Percentiles rank a stretch among this genome's conserved stretches.
These are phyloP conservation scores for Ceratocystis variospora DNA, from an alignment of 2,329 filamentous ascomycete genomes.

Conservation along the genomic window DNA sequence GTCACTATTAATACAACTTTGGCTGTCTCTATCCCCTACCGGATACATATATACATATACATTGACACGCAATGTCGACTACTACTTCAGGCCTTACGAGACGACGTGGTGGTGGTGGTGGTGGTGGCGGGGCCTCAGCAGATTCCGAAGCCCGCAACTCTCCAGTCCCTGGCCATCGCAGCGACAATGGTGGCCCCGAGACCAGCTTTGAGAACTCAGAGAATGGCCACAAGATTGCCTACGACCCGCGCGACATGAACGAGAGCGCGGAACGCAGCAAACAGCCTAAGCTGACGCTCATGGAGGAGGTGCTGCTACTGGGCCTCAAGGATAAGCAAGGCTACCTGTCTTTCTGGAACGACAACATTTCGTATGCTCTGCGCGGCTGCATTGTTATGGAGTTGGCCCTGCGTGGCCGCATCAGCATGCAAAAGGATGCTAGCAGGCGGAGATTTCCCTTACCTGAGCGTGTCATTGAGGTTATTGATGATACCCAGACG, in stretches of 20 bases:
- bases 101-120: slow-evolving; percentile 54
- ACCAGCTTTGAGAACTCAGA: slow-evolving; percentile 85
- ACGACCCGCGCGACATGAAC: slow-evolving; percentile 91
- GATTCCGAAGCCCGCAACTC: slow-evolving; percentile 31
- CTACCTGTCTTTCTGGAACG: slow-evolving; percentile 99
- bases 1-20: background rate
- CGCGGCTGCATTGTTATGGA: slow-evolving; percentile 98
- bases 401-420: slow-evolving; percentile 83
- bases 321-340: slow-evolving; percentile 97
- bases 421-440: slow-evolving; percentile 97
- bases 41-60: background rate
- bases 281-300: slow-evolving; percentile 94
- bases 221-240: slow-evolving; percentile 98
- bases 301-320: slow-evolving; percentile 94
- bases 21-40: background rate
- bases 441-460: slow-evolving; percentile 82
- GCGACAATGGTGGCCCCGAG: slow-evolving; percentile 48
- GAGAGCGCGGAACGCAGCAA: slow-evolving; percentile 93
- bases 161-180: slow-evolving; percentile 41
- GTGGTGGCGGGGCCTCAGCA: slow-evolving; percentile 45
- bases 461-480: slow-evolving; percentile 87
- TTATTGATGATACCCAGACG: slow-evolving; percentile 89
- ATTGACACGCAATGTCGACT: slow-evolving; percentile 12
- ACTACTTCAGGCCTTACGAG: slow-evolving; percentile 41
- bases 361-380: slow-evolving; percentile 97